Percentiles rank a stretch among this genome's conserved stretches.
Evolutionary conservation across 2,329 filamentous ascomycete genomes (phyloP).

Genomic region (Grosmannia huntii): DNA sequence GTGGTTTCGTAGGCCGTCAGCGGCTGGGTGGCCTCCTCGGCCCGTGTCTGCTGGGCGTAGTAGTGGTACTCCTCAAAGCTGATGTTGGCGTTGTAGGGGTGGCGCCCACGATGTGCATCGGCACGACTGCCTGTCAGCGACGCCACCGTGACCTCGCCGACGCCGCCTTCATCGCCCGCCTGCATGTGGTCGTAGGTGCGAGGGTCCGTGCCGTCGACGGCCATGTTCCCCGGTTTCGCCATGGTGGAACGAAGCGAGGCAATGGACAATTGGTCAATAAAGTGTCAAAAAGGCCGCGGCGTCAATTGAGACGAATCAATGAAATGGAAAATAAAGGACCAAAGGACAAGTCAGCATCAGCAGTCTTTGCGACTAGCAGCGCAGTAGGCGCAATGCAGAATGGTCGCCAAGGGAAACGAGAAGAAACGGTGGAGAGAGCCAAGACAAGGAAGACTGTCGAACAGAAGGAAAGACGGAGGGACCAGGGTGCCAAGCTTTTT

Average conservation of each 20-base stretch:
- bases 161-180: neutral
- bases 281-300: neutral
- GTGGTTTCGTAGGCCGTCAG: conserved; percentile 12
- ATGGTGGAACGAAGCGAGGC: neutral
- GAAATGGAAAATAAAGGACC: too few relatives aligned
- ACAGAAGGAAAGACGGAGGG: neutral
- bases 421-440: neutral
- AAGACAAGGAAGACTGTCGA: neutral
- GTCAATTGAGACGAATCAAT: neutral
- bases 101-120: conserved; percentile 8
- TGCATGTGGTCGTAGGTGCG: conserved; percentile 5
- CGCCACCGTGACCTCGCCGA: neutral
- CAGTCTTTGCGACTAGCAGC: neutral
- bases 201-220: conserved; percentile 9
- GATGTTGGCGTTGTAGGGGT: conserved; percentile 17
- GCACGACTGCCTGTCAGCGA: neutral
- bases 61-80: conserved; percentile 23
- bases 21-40: conserved; percentile 17
- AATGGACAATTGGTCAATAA: neutral
- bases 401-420: neutral
- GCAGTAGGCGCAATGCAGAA: neutral
- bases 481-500: neutral
- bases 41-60: conserved; percentile 20
- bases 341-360: neutral
- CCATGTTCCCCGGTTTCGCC: conserved; percentile 10